phyloP scores from a whole-genome alignment of 139 green algal species.

The Chlorella ohadii region DNA sequence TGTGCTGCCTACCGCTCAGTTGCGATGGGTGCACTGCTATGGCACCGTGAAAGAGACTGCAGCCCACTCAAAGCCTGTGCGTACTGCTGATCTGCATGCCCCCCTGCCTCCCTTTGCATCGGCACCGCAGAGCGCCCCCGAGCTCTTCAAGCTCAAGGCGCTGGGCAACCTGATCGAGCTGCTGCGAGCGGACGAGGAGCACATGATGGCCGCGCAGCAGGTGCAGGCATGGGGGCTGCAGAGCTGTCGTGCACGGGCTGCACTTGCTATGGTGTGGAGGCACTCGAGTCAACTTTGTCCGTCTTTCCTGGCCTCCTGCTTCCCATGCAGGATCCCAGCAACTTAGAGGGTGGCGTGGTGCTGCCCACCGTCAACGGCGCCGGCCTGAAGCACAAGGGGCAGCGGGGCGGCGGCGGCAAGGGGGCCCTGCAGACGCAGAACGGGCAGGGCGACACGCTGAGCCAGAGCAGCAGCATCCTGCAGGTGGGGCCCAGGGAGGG shows the following conservation, averaged over 20 bases:
- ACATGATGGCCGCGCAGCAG: slow-evolving; percentile 61
- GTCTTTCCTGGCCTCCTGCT: too few species aligned
- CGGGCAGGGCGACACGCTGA: slow-evolving; percentile 69
- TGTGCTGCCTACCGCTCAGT: too few species aligned
- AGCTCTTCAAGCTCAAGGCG: slow-evolving; percentile 62
- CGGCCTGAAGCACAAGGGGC: slow-evolving; percentile 32
- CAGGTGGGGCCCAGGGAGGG: slow-evolving; percentile 41
- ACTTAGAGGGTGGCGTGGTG: neutral
- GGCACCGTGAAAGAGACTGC: too few species aligned
- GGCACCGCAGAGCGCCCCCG: slow-evolving; percentile 7
- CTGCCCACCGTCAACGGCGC: neutral
- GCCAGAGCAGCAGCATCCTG: slow-evolving; percentile 68
- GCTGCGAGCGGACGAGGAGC: slow-evolving; percentile 73
- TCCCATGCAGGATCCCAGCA: neutral
- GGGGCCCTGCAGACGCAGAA: slow-evolving; percentile 63
- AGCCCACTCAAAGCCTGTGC: too few species aligned
- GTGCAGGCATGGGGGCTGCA: neutral
- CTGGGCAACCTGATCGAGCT: slow-evolving; percentile 77
- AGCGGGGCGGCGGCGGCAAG: neutral
- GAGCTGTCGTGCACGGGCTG: neutral
- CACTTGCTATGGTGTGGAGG: too few species aligned
- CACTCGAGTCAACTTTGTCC: too few species aligned
- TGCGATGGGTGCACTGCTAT: too few species aligned
- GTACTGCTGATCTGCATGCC: too few species aligned
- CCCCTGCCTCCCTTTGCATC: too few species aligned